phyloP scores from a whole-genome alignment of 73 alveolate species.

The Breviolum minutum region DNA sequence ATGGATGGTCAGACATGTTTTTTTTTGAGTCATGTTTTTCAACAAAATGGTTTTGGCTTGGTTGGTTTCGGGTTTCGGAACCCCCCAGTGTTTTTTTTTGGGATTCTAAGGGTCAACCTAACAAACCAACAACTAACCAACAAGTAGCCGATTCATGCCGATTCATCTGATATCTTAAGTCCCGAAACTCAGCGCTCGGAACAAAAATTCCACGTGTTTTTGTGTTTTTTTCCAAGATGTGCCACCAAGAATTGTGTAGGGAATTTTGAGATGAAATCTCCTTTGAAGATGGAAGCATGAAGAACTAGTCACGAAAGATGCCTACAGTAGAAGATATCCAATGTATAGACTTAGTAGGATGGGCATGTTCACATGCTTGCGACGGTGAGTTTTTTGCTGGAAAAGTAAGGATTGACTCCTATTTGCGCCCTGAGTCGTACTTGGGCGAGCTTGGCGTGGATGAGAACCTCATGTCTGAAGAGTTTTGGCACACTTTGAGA shows the following conservation, averaged over 20 bases:
- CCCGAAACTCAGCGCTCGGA: too few relatives aligned
- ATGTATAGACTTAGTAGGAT: neutral
- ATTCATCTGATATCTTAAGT: too few relatives aligned
- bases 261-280: too few relatives aligned
- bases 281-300: too few relatives aligned
- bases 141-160: too few relatives aligned
- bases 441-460: constrained; percentile 77
- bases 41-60: too few relatives aligned
- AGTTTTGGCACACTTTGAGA: constrained; percentile 81
- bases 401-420: constrained; percentile 35
- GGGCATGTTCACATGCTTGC: neutral
- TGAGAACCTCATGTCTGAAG: constrained; percentile 74
- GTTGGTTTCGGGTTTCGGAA: too few relatives aligned
- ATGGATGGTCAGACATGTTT: neutral
- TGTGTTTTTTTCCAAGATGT: neutral
- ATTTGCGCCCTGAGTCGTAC: constrained; percentile 72
- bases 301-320: neutral
- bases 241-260: neutral
- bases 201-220: too few relatives aligned
- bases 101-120: too few relatives aligned
- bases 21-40: too few relatives aligned
- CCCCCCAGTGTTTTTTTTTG: too few relatives aligned
- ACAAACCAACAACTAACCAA: too few relatives aligned
- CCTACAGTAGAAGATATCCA: neutral
- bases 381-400: neutral